Percentiles rank a stretch among this genome's conserved stretches.
phyloP scores from a whole-genome alignment of 371 early-diverging fungal genomes.

The Racocetra persica region DNA sequence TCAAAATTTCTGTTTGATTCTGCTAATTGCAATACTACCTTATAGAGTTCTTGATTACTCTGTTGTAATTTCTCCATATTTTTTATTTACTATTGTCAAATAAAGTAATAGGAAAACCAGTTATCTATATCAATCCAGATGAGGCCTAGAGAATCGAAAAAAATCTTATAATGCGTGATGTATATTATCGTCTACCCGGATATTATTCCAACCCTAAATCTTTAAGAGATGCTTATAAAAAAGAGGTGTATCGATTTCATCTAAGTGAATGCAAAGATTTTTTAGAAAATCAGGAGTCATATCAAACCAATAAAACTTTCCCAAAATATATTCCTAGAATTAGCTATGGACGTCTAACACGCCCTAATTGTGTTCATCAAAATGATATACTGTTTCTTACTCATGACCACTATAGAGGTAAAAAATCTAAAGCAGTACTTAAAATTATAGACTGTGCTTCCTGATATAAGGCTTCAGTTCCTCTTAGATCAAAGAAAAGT shows the following conservation, averaged over 20 bases:
- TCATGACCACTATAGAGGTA: background rate
- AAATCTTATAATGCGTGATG: background rate
- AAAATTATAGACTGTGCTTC: conserved; percentile 5
- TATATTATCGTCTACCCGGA: background rate
- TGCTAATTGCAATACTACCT: too few species aligned
- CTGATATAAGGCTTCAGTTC: conserved; percentile 7
- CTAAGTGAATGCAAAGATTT: background rate
- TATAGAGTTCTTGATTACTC: too few species aligned
- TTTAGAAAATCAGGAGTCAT: background rate
- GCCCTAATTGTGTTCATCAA: conserved; percentile 5
- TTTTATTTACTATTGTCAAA: background rate
- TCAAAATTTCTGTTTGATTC: too few species aligned
- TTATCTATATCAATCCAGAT: too few species aligned
- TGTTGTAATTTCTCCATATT: background rate
- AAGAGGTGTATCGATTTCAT: background rate
- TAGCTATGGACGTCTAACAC: background rate
- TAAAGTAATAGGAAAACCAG: background rate
- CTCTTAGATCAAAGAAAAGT: conserved; percentile 3
- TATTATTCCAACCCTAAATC: conserved; percentile 18
- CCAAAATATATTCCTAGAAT: conserved; percentile 14
- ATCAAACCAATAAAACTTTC: conserved; percentile 11
- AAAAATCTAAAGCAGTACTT: conserved; percentile 13
- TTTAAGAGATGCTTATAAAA: background rate
- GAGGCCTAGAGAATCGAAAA: background rate
- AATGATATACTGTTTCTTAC: background rate